Percentiles rank a stretch among this genome's conserved stretches.
Evolutionary conservation across 1,139 yeast genomes (phyloP).

Genomic region (Protomyces gravidus): DNA sequence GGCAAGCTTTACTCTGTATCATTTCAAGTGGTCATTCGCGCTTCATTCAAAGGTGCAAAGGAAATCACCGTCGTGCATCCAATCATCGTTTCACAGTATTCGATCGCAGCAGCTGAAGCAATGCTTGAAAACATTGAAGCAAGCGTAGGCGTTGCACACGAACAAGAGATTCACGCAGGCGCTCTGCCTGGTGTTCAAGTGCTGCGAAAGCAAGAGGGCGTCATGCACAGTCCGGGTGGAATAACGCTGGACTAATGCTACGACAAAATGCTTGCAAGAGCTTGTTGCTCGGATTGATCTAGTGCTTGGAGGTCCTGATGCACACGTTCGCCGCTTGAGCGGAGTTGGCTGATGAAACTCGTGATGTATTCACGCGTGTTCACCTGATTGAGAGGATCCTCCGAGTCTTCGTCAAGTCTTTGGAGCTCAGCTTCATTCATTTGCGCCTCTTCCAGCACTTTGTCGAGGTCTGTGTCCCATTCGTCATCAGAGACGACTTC

Average conservation of each 20-base stretch:
- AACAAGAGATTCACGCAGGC: not conserved
- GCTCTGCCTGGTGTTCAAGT: not conserved
- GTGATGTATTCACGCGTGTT: conserved; percentile 14
- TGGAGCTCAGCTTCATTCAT: conserved; percentile 16
- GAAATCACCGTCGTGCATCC: conserved; percentile 8
- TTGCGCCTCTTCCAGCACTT: conserved; percentile 14
- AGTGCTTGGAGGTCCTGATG: not conserved
- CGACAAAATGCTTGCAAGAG: not conserved
- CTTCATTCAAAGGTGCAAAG: conserved; percentile 25
- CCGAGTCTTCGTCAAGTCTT: conserved; percentile 12
- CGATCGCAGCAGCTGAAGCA: conserved; percentile 9
- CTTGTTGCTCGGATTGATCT: not conserved
- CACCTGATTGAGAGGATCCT: conserved; percentile 17
- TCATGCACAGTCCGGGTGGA: not conserved
- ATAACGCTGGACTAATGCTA: not conserved
- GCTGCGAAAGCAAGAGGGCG: not conserved
- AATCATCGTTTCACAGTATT: conserved; percentile 19
- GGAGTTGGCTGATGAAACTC: conserved; percentile 38
- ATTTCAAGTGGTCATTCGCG: conserved; percentile 6
- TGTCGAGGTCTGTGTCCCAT: conserved; percentile 23
- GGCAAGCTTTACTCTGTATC: conserved; percentile 15
- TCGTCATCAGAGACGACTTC: conserved; percentile 29
- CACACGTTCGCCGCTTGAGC: not conserved
- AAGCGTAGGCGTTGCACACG: not conserved
- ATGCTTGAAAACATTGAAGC: conserved; percentile 23